A percentile compares a stretch with the other conserved stretches of the same genome.
Conservation (phyloP, 2,329 filamentous ascomycete genomes). For the Penicillium sp. region DNA sequence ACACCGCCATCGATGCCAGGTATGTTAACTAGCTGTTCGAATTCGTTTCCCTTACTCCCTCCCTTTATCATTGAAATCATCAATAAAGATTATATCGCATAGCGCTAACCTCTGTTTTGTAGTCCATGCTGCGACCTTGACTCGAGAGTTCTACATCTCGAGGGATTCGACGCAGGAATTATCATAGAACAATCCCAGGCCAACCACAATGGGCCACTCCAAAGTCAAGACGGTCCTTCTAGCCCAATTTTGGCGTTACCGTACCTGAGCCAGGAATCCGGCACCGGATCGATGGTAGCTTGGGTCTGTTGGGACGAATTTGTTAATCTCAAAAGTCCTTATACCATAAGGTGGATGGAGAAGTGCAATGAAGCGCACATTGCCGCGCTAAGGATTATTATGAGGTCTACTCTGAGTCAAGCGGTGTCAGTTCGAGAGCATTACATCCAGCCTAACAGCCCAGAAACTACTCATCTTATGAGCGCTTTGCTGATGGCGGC, state of each 20-base stretch:
- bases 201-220: background rate
- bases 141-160: background rate
- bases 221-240: background rate
- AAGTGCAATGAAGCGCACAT: constrained; percentile 6
- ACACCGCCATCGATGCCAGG: background rate
- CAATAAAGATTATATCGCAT: background rate
- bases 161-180: background rate
- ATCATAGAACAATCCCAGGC: background rate
- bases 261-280: constrained; percentile 18
- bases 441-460: background rate
- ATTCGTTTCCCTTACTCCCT: background rate
- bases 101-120: background rate
- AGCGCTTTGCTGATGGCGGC: constrained; percentile 20
- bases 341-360: constrained; percentile 27
- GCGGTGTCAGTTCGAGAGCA: background rate
- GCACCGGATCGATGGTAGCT: constrained; percentile 26
- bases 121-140: background rate
- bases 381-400: background rate
- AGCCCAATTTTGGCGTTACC: background rate
- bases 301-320: constrained; percentile 33
- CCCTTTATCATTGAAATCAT: background rate
- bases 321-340: constrained; percentile 27
- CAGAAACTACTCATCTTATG: background rate
- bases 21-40: background rate
- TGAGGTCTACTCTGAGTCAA: background rate